Percentiles rank a stretch among this genome's conserved stretches.
phyloP scores from a whole-genome alignment of 225 moss, liverwort and hornwort species.

The Straminergon stramineum region DNA sequence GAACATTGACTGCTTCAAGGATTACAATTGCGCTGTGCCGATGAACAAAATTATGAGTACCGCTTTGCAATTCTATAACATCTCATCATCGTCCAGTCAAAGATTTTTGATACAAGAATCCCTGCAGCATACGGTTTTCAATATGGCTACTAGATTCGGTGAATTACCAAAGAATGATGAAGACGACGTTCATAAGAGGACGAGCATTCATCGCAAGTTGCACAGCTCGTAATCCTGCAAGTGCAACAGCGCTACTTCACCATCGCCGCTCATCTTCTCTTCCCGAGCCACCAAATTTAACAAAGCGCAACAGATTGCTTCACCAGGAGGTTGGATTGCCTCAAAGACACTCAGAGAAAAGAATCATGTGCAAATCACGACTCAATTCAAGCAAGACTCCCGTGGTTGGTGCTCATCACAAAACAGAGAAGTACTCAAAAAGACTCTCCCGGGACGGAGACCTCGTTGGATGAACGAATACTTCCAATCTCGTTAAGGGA shows the following conservation, averaged over 20 bases:
- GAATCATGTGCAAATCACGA: background rate
- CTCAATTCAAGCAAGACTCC: background rate
- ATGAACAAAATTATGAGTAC: background rate
- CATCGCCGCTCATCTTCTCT: background rate
- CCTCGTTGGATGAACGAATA: background rate
- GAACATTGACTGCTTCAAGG: background rate
- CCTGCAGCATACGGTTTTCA: background rate
- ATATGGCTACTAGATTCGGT: background rate
- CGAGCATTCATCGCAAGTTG: background rate
- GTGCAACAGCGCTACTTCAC: background rate
- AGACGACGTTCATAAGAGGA: background rate
- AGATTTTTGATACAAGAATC: background rate
- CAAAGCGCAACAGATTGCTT: background rate
- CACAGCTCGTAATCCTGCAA: background rate
- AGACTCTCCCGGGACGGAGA: background rate
- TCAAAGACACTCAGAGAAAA: background rate
- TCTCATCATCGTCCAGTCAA: background rate
- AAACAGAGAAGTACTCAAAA: background rate
- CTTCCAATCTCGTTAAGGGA: background rate
- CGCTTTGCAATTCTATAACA: background rate
- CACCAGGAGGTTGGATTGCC: background rate
- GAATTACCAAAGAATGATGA: background rate
- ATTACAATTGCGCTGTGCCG: background rate
- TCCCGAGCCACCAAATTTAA: background rate
- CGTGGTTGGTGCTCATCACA: background rate